Conservation (phyloP, 768 basidiomycete species). For the Zangia roseola region DNA sequence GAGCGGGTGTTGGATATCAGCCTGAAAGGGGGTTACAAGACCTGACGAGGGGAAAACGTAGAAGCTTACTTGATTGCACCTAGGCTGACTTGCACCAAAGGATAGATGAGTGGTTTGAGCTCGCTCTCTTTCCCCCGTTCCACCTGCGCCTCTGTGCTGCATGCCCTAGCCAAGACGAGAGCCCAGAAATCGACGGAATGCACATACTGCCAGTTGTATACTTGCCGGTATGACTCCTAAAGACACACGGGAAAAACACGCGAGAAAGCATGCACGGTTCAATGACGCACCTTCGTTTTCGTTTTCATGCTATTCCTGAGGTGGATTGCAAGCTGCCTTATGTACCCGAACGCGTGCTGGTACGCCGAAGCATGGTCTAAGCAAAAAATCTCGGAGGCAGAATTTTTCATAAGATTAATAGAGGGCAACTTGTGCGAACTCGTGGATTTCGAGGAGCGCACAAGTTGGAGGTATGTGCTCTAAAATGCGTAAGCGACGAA, state of each 20-base stretch:
- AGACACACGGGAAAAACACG: constrained; percentile 8
- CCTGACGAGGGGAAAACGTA: neutral
- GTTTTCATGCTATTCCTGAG: constrained; percentile 89
- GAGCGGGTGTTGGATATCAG: constrained; percentile 89
- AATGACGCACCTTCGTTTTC: constrained; percentile 65
- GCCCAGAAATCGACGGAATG: constrained; percentile 98
- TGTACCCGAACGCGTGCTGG: constrained; percentile 94
- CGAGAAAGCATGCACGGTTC: neutral
- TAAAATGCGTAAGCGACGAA: constrained; percentile 28
- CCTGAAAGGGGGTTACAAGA: constrained; percentile 40
- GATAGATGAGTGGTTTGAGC: constrained; percentile 87
- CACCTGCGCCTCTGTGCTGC: constrained; percentile 55
- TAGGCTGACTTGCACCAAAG: constrained; percentile 89
- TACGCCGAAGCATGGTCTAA: constrained; percentile 73
- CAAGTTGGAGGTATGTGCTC: constrained; percentile 86
- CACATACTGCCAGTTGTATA: constrained; percentile 99
- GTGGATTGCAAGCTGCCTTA: constrained; percentile 91
- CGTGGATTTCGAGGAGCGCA: constrained; percentile 85
- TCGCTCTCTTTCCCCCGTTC: constrained; percentile 66
- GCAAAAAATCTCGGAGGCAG: constrained; percentile 89
- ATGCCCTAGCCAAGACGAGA: constrained; percentile 80
- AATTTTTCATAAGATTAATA: constrained; percentile 97
- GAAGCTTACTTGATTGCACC: constrained; percentile 83
- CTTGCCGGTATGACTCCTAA: constrained; percentile 88
- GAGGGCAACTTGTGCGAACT: constrained; percentile 83